phyloP scores from a whole-genome alignment of 306 rosid species.

The Malus orientalis region DNA sequence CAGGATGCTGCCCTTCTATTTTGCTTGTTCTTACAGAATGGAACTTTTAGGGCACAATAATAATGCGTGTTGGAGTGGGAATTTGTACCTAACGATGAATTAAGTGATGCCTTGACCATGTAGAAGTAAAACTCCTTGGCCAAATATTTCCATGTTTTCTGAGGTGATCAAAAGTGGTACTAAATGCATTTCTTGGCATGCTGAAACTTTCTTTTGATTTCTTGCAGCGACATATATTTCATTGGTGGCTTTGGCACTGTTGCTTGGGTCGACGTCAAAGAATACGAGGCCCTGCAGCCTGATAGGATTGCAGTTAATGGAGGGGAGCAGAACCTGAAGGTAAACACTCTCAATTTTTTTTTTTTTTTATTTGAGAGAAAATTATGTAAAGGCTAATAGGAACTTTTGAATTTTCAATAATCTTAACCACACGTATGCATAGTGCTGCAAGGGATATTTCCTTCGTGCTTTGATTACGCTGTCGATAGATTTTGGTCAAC shows the following conservation, averaged over 20 bases:
- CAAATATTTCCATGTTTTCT: not conserved
- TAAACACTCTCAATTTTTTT: constrained; percentile 5
- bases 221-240: constrained; percentile 89
- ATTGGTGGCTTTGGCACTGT: constrained; percentile 99
- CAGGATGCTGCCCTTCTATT: not conserved
- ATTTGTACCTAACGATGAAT: not conserved
- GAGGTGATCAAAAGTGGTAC: not conserved
- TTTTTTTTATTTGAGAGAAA: not conserved
- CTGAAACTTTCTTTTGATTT: constrained; percentile 17
- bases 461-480: not conserved
- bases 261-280: constrained; percentile 97
- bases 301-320: constrained; percentile 98
- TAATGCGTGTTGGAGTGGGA: not conserved
- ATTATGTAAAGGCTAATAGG: not conserved
- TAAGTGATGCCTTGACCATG: not conserved
- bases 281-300: constrained; percentile 85
- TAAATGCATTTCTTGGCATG: not conserved
- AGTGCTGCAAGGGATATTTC: not conserved
- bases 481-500: not conserved
- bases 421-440: not conserved
- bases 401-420: not conserved
- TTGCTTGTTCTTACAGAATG: not conserved
- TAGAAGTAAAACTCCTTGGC: not conserved
- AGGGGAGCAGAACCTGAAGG: constrained; percentile 93
- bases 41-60: not conserved